These are phyloP conservation scores for Phlebiopsis flavidoalba DNA, from an alignment of 768 basidiomycete species.

Conservation along the genomic window DNA sequence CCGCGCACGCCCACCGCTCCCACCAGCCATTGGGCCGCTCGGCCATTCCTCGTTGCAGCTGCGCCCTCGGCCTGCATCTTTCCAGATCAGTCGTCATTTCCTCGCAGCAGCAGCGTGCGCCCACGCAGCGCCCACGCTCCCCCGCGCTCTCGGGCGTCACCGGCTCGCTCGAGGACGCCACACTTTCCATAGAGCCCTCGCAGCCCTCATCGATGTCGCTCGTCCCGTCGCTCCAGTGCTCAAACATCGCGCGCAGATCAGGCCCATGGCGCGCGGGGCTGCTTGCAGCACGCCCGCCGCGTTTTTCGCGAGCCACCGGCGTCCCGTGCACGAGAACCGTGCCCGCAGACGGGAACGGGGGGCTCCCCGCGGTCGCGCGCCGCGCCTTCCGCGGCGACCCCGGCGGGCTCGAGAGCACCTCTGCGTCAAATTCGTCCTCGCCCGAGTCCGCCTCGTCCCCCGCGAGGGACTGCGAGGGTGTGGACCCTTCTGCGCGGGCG, in stretches of 20 bases:
- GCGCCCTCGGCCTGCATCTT: conserved; percentile 14
- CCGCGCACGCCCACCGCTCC: conserved; percentile 41
- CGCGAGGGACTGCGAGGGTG: background rate
- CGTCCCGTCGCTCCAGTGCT: conserved; percentile 35
- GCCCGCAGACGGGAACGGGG: conserved; percentile 1
- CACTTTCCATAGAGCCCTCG: conserved; percentile 17
- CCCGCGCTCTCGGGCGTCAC: conserved; percentile 25
- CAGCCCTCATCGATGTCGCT: conserved; percentile 42
- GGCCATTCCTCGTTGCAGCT: conserved; percentile 25
- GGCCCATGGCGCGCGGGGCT: conserved; percentile 20
- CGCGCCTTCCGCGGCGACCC: conserved; percentile 3
- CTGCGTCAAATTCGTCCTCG: conserved; percentile 46
- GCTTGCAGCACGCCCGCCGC: conserved; percentile 3
- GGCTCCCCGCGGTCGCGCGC: background rate
- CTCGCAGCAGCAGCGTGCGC: conserved; percentile 8
- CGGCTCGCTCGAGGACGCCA: conserved; percentile 31
- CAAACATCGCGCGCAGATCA: conserved; percentile 42
- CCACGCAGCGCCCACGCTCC: conserved; percentile 12
- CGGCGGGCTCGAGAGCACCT: conserved; percentile 47
- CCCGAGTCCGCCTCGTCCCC: conserved; percentile 4
- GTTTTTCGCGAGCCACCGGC: conserved; percentile 11
- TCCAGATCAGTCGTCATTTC: conserved; percentile 21
- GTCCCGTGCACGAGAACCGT: conserved; percentile 25
- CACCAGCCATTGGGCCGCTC: conserved; percentile 46
- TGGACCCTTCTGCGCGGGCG: conserved; percentile 20